A percentile compares a stretch with the other conserved stretches of the same genome.
phyloP scores from a whole-genome alignment of 1,139 yeast species.

The Kurtzmaniella quercitrusa region DNA sequence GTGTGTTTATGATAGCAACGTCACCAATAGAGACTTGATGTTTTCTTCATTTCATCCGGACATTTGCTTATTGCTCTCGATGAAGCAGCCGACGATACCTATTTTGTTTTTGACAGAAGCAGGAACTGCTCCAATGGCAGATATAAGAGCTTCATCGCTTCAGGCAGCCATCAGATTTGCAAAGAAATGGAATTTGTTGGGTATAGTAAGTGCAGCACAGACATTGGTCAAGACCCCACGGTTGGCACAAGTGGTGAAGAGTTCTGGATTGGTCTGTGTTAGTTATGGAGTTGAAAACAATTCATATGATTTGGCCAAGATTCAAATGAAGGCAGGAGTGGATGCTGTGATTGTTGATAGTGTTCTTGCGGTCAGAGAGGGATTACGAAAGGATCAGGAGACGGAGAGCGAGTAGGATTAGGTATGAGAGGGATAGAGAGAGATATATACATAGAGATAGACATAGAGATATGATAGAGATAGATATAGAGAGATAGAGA shows the following conservation, averaged over 20 bases:
- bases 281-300: conserved; percentile 87
- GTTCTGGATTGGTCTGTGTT: conserved; percentile 88
- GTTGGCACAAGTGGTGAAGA: conserved; percentile 81
- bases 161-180: conserved; percentile 93
- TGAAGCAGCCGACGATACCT: conserved; percentile 92
- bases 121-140: conserved; percentile 82
- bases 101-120: conserved; percentile 85
- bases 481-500: too few species aligned
- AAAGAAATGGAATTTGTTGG: conserved; percentile 85
- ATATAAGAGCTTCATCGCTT: conserved; percentile 78
- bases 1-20: conserved; percentile 70
- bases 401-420: not conserved
- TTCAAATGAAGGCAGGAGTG: conserved; percentile 91
- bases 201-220: conserved; percentile 86
- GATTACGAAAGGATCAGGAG: conserved; percentile 46
- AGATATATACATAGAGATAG: too few species aligned
- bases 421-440: not conserved
- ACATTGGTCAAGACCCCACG: conserved; percentile 86
- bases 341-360: conserved; percentile 97
- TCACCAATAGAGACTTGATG: conserved; percentile 77
- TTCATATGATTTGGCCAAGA: conserved; percentile 76
- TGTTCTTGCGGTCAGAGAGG: conserved; percentile 88
- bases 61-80: conserved; percentile 74
- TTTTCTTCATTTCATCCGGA: conserved; percentile 96
- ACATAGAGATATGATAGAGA: too few species aligned